phyloP scores from a whole-genome alignment of 805 yeast species.

The Maudiozyma bulderi region DNA sequence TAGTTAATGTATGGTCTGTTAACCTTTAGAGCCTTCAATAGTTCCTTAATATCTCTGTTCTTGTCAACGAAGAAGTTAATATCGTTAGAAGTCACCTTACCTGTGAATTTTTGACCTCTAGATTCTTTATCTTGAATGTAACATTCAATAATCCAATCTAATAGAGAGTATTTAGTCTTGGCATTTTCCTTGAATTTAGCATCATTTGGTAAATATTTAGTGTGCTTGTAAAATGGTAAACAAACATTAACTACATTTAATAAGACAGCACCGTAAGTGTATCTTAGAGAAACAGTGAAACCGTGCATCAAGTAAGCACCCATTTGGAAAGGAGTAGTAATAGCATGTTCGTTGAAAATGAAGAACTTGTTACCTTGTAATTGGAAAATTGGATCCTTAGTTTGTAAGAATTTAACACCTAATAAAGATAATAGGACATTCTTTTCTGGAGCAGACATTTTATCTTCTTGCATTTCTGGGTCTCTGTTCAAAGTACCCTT shows the following conservation, averaged over 20 bases:
- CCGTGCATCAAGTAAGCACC: constrained; percentile 16
- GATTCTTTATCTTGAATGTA: constrained; percentile 3
- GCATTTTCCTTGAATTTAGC: constrained; percentile 11
- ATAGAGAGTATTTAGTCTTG: constrained; percentile 8
- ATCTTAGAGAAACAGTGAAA: constrained; percentile 13
- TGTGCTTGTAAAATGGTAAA: constrained; percentile 14
- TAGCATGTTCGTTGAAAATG: constrained; percentile 9
- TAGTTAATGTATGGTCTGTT: constrained; percentile 17
- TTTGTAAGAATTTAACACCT: constrained; percentile 14
- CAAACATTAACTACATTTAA: constrained; percentile 14
- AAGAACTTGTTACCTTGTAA: constrained; percentile 17
- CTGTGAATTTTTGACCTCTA: neutral
- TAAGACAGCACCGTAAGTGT: constrained; percentile 14
- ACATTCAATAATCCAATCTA: constrained; percentile 19
- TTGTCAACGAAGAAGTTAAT: constrained; percentile 12
- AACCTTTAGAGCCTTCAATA: constrained; percentile 15
- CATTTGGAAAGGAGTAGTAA: constrained; percentile 11
- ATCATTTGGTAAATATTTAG: constrained; percentile 18
- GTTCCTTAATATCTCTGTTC: constrained; percentile 9
- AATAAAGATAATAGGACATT: constrained; percentile 10
- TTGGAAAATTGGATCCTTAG: constrained; percentile 13
- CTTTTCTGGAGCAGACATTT: constrained; percentile 9
- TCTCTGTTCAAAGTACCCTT: constrained; percentile 10
- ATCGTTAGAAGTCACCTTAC: constrained; percentile 9
- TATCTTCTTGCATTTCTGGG: constrained; percentile 15